Evolutionary conservation across 2,329 filamentous ascomycete genomes (phyloP).

Genomic region (Stachybotrys chartarum): DNA sequence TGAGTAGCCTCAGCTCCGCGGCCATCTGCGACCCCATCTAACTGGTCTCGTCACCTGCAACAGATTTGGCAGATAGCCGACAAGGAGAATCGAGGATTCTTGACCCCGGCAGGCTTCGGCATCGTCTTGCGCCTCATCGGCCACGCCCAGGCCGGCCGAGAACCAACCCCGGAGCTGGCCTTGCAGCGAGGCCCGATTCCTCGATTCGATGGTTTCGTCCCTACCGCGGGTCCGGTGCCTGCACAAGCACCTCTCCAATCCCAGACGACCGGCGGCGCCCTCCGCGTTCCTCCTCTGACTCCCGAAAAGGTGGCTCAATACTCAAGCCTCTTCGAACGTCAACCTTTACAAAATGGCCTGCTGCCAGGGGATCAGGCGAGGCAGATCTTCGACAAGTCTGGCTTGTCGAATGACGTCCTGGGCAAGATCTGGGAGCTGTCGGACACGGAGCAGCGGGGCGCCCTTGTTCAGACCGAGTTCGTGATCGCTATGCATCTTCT

Average conservation of each 20-base stretch:
- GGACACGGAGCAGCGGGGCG: slow-evolving; percentile 87
- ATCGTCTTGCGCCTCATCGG: slow-evolving; percentile 90
- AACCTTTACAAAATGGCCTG: slow-evolving; percentile 63
- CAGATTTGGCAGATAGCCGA: slow-evolving; percentile 99
- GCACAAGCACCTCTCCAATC: slow-evolving; percentile 45
- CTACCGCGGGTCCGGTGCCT: slow-evolving; percentile 26
- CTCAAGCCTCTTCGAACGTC: slow-evolving; percentile 82
- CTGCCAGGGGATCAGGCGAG: slow-evolving; percentile 83
- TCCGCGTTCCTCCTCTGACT: slow-evolving; percentile 82
- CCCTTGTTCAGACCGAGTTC: slow-evolving; percentile 82
- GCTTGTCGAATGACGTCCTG: slow-evolving; percentile 80
- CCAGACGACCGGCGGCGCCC: slow-evolving; percentile 58
- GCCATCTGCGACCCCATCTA: background rate
- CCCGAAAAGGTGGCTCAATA: slow-evolving; percentile 89
- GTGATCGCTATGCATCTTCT: slow-evolving; percentile 97
- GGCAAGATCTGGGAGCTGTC: slow-evolving; percentile 95
- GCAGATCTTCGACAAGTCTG: slow-evolving; percentile 89
- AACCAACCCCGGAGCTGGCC: slow-evolving; percentile 74
- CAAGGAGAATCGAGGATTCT: slow-evolving; percentile 87
- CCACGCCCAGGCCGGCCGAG: slow-evolving; percentile 82
- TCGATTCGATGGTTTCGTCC: slow-evolving; percentile 73
- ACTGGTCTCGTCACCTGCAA: background rate
- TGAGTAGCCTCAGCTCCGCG: slow-evolving; percentile 33
- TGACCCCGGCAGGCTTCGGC: slow-evolving; percentile 89
- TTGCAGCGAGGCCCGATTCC: slow-evolving; percentile 83